A percentile compares a stretch with the other conserved stretches of the same genome.
phyloP scores from a whole-genome alignment of 139 green algal genomes.

The Pleodorina starrii region DNA sequence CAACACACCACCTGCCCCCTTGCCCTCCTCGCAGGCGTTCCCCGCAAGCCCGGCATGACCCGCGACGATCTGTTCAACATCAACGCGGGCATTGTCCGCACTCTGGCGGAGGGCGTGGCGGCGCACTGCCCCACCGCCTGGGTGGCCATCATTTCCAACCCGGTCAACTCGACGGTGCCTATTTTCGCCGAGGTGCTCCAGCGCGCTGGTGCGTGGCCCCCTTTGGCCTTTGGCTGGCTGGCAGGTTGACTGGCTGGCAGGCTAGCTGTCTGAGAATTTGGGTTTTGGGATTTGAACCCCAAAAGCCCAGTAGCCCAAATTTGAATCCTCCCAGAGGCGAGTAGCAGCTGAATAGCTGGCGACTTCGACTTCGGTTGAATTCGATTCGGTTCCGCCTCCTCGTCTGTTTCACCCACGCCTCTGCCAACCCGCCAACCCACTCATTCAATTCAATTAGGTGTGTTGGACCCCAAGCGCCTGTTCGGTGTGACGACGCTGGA shows the following conservation, averaged over 20 bases:
- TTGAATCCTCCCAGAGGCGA: too few species aligned
- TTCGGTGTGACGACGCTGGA: constrained; percentile 95
- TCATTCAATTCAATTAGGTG: constrained; percentile 72
- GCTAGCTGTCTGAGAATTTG: too few species aligned
- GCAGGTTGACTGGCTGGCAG: too few species aligned
- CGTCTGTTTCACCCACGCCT: too few species aligned
- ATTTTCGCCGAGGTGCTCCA: constrained; percentile 97
- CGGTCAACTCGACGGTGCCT: constrained; percentile 98
- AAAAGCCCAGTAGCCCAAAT: too few species aligned
- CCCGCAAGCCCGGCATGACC: constrained; percentile 99
- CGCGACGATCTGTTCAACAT: constrained; percentile 99
- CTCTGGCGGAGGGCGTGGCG: constrained; percentile 86
- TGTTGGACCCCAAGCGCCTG: constrained; percentile 87
- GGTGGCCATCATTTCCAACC: constrained; percentile 96
- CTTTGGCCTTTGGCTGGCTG: neutral
- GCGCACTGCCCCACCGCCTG: constrained; percentile 83
- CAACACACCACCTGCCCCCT: neutral
- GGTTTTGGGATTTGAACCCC: too few species aligned
- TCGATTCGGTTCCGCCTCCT: too few species aligned
- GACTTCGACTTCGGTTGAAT: too few species aligned
- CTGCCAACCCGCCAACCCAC: too few species aligned
- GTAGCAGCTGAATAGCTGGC: too few species aligned
- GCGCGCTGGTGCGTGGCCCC: constrained; percentile 70
- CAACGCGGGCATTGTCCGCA: constrained; percentile 97
- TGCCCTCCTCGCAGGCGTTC: constrained; percentile 75